Base-by-base conservation (phyloP, 2,329 filamentous ascomycete genomes). In the Aspergillus neotritici region DNA sequence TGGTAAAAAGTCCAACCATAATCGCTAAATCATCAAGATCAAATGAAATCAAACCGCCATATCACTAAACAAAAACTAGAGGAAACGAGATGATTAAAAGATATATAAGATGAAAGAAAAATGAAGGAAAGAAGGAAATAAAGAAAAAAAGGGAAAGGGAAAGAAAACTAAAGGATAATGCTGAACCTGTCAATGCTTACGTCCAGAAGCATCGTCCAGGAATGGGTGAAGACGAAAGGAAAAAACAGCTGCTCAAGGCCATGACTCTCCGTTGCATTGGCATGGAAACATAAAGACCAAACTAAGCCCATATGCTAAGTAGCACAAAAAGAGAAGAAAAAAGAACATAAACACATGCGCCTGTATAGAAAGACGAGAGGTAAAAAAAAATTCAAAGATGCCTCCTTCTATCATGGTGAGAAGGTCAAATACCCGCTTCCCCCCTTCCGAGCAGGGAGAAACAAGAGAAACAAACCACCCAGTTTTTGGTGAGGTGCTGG, bases 241-340 rank as follows among this genome's bases (percentile, higher is more conserved):
- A 40, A 47, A 46, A 16, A 31, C 28, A 44, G 44, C 15, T 30
- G 46, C 44, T 48, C 47, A 53, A 56, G 50, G 58, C 61, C 63
- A 64, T 66, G 57, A 63, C 53, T 62, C 55, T 64, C 63, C 61
- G 61, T 65, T 64, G 59, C 56, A 64, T 62, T 64, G 54, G 56
- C 57, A 62, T 61, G 57, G 51, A 53, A 62, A 60, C 57, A 60
- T 63, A 52, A 59, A 41, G 45, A 44, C 50, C 47, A 56, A 52
- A 50, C 48, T 53, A 54, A 52, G 40, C 49, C 48, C 47, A 51
- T 53, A 51, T 54, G 45, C 47, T 52, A 54, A 50, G 50, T 52
- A 43, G 50, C 43, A 47, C 30, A 44, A 16, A 47, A 40, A 29
- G 47, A 40, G 38, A 49, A 46, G 44, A 46, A 41, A 41, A 43